Evolutionary conservation across 768 basidiomycete genomes (phyloP).

Genomic region (Pleurotus salmoneostramineus): DNA sequence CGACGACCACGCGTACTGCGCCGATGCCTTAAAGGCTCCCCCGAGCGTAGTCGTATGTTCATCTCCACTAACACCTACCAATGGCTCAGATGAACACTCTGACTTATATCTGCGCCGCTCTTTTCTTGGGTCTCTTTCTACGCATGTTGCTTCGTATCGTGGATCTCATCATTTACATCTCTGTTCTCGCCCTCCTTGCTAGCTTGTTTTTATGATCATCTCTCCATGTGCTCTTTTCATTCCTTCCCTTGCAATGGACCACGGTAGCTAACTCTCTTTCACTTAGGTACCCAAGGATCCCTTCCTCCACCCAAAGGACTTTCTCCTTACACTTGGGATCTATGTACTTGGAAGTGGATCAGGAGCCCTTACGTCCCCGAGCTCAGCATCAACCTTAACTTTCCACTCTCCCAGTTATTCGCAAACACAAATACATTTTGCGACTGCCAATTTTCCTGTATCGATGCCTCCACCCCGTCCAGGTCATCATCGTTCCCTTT

Average conservation of each 20-base stretch:
- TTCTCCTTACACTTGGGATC: conserved; percentile 44
- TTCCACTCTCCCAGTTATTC: conserved; percentile 16
- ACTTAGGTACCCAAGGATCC: conserved; percentile 65
- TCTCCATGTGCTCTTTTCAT: background rate
- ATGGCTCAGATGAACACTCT: background rate
- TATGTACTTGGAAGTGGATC: conserved; percentile 22
- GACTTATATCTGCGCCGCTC: conserved; percentile 15
- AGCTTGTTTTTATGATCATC: background rate
- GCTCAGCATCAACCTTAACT: conserved; percentile 16
- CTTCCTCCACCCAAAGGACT: conserved; percentile 63
- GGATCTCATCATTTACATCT: background rate
- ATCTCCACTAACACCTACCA: too few relatives aligned
- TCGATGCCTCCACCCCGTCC: conserved; percentile 3
- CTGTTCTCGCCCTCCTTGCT: background rate
- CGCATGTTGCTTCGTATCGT: conserved; percentile 4
- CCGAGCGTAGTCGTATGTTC: background rate
- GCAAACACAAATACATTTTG: conserved; percentile 1
- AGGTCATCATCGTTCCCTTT: conserved; percentile 12
- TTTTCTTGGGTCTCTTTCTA: conserved; percentile 4
- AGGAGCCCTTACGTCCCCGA: conserved; percentile 13
- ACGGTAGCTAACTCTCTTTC: background rate
- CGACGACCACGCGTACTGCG: background rate
- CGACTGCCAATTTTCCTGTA: background rate
- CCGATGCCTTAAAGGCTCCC: background rate
- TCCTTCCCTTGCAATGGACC: background rate